Evolutionary conservation across 345 rosid species (phyloP).

Genomic region (Psidium friedrichsthalianum): DNA sequence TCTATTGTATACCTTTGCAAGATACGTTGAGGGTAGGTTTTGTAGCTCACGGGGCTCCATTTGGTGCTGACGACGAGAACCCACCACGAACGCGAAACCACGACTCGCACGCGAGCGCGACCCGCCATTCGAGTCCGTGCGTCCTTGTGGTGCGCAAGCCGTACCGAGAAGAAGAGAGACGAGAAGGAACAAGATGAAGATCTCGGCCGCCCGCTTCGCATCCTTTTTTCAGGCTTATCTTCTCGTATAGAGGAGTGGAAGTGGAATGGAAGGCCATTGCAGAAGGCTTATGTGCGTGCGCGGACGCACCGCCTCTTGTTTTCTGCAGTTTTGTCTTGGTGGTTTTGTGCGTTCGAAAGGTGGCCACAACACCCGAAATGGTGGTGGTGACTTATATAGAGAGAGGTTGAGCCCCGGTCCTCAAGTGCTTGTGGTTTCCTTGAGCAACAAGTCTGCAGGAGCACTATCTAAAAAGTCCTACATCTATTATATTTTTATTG

Average conservation of each 20-base stretch:
- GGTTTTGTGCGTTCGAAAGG: background rate
- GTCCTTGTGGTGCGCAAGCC: conserved; percentile 6
- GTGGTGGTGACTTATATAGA: background rate
- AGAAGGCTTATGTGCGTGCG: background rate
- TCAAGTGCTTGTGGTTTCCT: background rate
- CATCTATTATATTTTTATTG: fast-evolving
- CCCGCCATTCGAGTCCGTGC: conserved; percentile 41
- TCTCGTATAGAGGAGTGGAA: conserved; percentile 13
- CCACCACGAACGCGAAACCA: conserved; percentile 46
- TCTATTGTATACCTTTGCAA: conserved; percentile 12
- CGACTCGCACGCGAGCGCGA: conserved; percentile 55
- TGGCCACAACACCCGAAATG: background rate
- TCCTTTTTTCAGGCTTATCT: conserved; percentile 6
- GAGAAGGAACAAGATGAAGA: conserved; percentile 20
- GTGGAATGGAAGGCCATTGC: background rate
- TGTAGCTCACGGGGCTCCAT: conserved; percentile 46
- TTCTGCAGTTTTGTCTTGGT: background rate
- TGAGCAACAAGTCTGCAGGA: background rate
- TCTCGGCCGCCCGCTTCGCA: conserved; percentile 16
- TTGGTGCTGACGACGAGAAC: conserved; percentile 21
- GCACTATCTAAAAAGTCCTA: no score
- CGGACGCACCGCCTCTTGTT: background rate
- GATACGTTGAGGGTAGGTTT: conserved; percentile 36
- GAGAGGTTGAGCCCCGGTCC: background rate
- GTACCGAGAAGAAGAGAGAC: conserved; percentile 16